Base-by-base conservation (phyloP, 177 flowering plant genomes). In the Vitis hybrid region DNA sequence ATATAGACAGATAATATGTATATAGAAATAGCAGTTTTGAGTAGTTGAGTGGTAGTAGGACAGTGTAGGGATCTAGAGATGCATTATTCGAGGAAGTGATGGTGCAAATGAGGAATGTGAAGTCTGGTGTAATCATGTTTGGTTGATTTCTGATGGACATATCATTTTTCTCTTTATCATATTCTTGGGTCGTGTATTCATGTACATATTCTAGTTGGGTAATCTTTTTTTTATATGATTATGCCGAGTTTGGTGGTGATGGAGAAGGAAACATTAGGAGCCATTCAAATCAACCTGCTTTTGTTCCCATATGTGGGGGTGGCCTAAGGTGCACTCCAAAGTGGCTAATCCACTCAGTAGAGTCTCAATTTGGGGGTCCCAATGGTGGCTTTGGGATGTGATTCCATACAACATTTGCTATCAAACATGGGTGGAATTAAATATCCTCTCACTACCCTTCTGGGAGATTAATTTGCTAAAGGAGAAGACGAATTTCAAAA, bases 231-330 rank as follows among this genome's bases (percentile, higher is more conserved):
- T 55, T 55, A 30, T 55, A 9, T 60, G 24, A 21, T 66, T 15
- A 32, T 54, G 24, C 24, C 24, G 24, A 21, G 24, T 55, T 66
- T 66, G 27, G 61, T 55, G 69, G 59, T 12, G 69, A 30, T 21
- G 9, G 49, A 11, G 69, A 55, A 40, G 19, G 51, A 54, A 66
- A 55, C 59, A 15, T 66, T 66, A 32, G 30, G 59, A 32, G 61
- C 70, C 70, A 52, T 35, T 66, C 50, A 46, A 72, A 52, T 59
- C 5, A 32, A 5, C 4, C 40, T 60, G 70, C 62, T 72, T 72
- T 60, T 32, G 51, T 56, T 8, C 49, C 15, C 8, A 21, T 13
- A 10, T 2, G 59, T 68, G 27, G 11, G 49, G 50, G 57, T 19
- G 8, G 60, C 69, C 52, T 19, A 58, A 57, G 52, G 58, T 51